These are phyloP conservation scores for Thelephora ganbajun DNA, from an alignment of 768 basidiomycete species.

Conservation along the genomic window DNA sequence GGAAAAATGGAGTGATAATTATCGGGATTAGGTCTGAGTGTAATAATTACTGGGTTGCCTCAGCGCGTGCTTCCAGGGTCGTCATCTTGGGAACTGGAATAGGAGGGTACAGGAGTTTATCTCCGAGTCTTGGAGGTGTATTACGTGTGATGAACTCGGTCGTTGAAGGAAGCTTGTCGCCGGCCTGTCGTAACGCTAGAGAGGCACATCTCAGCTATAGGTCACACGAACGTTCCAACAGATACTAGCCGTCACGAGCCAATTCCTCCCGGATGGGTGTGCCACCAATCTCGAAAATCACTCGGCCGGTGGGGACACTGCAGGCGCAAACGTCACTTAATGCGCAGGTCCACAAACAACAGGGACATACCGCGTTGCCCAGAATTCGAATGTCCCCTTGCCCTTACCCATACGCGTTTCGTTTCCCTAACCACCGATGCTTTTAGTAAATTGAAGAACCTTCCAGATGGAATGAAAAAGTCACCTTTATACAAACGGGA, in stretches of 20 bases:
- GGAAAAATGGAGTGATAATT: too few relatives aligned
- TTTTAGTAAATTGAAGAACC: background rate
- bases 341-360: background rate
- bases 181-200: constrained; percentile 76
- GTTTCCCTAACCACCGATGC: constrained; percentile 55
- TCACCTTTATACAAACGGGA: constrained; percentile 91
- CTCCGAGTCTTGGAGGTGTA: constrained; percentile 64
- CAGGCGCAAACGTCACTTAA: background rate
- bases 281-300: constrained; percentile 91
- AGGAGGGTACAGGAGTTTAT: constrained; percentile 28
- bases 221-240: background rate
- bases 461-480: constrained; percentile 6
- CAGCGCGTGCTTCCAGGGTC: too few relatives aligned
- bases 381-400: constrained; percentile 94
- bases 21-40: too few relatives aligned
- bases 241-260: constrained; percentile 68
- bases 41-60: too few relatives aligned
- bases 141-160: constrained; percentile 74
- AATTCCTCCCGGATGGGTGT: constrained; percentile 81
- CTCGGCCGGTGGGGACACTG: constrained; percentile 78
- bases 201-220: background rate
- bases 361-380: constrained; percentile 72
- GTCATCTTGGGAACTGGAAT: background rate
- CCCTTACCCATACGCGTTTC: constrained; percentile 99
- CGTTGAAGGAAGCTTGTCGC: constrained; percentile 71